Percentiles rank a stretch among this genome's conserved stretches.
Evolutionary conservation across 441 rosid genomes (phyloP).

Genomic region (Adansonia grandidieri): DNA sequence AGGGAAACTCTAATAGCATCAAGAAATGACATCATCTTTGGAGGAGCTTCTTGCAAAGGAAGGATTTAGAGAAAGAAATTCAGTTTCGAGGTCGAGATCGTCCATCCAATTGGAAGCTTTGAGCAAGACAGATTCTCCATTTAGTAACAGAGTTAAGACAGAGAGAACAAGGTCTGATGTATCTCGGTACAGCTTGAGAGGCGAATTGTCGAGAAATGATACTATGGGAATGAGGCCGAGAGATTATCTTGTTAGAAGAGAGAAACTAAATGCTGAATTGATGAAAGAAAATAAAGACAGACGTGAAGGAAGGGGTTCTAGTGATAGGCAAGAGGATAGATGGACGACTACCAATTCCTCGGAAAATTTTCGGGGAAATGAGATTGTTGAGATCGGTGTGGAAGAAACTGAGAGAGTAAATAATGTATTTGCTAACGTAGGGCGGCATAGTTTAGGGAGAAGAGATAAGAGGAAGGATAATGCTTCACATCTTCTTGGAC

Average conservation of each 20-base stretch:
- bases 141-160: slow-evolving; percentile 35
- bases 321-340: slow-evolving; percentile 27
- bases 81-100: slow-evolving; percentile 38
- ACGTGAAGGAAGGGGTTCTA: slow-evolving; percentile 27
- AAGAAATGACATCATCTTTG: slow-evolving; percentile 57
- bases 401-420: slow-evolving; percentile 37
- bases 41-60: slow-evolving; percentile 69
- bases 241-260: slow-evolving; percentile 41
- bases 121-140: slow-evolving; percentile 37
- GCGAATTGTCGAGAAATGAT: slow-evolving; percentile 36
- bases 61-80: slow-evolving; percentile 55
- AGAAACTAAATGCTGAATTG: slow-evolving; percentile 27
- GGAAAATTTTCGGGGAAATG: slow-evolving; percentile 32
- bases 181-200: slow-evolving; percentile 32
- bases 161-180: slow-evolving; percentile 50
- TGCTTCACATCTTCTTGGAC: slow-evolving; percentile 19
- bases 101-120: slow-evolving; percentile 40
- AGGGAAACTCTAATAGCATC: slow-evolving; percentile 5
- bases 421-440: slow-evolving; percentile 43
- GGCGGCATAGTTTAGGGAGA: slow-evolving; percentile 27
- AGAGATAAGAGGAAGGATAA: slow-evolving; percentile 31
- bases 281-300: slow-evolving; percentile 28
- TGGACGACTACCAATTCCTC: slow-evolving; percentile 20
- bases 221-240: slow-evolving; percentile 33
- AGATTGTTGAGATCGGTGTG: slow-evolving; percentile 46